phyloP scores from a whole-genome alignment of 202 grass and related monocot genomes.

The Panicum virgatum region DNA sequence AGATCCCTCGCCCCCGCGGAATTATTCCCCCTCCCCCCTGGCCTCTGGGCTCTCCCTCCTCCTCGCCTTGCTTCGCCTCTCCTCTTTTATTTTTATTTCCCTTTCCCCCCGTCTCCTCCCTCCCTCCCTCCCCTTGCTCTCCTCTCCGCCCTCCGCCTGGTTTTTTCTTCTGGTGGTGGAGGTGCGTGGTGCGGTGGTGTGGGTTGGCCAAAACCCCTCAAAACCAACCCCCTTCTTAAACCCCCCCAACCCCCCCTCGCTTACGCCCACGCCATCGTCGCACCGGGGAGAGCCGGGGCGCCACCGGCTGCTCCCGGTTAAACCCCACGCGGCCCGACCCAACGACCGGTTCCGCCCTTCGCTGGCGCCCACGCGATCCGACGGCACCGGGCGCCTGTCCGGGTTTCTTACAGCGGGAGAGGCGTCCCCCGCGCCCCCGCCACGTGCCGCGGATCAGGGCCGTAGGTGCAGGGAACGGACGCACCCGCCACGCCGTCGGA shows the following conservation, averaged over 20 bases:
- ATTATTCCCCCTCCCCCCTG: conserved; percentile 29
- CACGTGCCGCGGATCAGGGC: conserved; percentile 18
- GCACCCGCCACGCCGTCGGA: conserved; percentile 13
- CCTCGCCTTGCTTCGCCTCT: conserved; percentile 10
- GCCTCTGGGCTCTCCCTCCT: not conserved
- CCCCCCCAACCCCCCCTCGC: conserved; percentile 42
- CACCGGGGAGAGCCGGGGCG: not conserved
- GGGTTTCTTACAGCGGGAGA: conserved; percentile 1
- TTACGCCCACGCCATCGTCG: conserved; percentile 44
- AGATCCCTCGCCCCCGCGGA: conserved; percentile 30
- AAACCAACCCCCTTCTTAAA: conserved; percentile 75
- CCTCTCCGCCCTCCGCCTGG: conserved; percentile 24
- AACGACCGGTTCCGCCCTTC: conserved; percentile 34
- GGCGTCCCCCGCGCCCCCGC: conserved; percentile 11
- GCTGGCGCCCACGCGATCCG: not conserved
- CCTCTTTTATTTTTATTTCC: conserved; percentile 22
- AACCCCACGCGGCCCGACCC: conserved; percentile 43
- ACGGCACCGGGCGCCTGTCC: conserved; percentile 32
- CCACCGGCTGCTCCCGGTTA: conserved; percentile 62
- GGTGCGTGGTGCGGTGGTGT: conserved; percentile 27
- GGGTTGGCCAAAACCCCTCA: conserved; percentile 87
- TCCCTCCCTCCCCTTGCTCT: too few relatives aligned
- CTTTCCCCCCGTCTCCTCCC: not conserved
- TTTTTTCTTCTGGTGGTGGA: conserved; percentile 39
- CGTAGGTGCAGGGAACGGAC: not conserved